These are phyloP conservation scores for Phaseolus coccineus DNA, from an alignment of 331 rosid genomes.

Conservation along the genomic window DNA sequence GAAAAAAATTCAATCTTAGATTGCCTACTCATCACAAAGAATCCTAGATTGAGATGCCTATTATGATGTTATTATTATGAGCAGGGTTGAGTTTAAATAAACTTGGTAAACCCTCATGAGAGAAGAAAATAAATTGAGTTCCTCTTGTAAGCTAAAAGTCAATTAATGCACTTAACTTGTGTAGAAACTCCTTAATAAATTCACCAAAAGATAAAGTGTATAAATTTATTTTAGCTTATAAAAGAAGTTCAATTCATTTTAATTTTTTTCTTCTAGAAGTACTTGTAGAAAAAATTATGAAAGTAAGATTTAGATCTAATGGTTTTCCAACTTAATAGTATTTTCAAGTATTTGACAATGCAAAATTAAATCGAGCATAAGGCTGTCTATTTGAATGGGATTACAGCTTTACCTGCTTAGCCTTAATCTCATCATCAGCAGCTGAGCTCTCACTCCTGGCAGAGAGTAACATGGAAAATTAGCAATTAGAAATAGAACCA, in stretches of 20 bases:
- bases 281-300: background rate
- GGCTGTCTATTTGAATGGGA: constrained; percentile 4
- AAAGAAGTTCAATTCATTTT: background rate
- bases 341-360: constrained; percentile 3
- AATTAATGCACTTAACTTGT: too few species aligned
- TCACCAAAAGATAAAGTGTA: too few species aligned
- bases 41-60: constrained; percentile 13
- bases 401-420: constrained; percentile 70
- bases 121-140: too few species aligned
- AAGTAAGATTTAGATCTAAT: background rate
- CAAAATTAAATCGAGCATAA: constrained; percentile 5
- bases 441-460: constrained; percentile 69
- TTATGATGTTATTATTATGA: constrained; percentile 7
- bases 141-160: too few species aligned
- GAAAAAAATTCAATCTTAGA: constrained; percentile 25
- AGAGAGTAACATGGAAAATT: constrained; percentile 27
- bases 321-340: constrained; percentile 7
- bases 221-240: background rate
- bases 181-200: too few species aligned
- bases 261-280: too few species aligned
- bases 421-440: constrained; percentile 66
- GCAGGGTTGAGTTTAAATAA: too few species aligned
- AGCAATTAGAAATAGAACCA: constrained; percentile 45
- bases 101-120: background rate
- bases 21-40: constrained; percentile 3